Percentiles rank a stretch among this genome's conserved stretches.
Conservation (phyloP, 129 eudicot species). For the Artemisia annua region DNA sequence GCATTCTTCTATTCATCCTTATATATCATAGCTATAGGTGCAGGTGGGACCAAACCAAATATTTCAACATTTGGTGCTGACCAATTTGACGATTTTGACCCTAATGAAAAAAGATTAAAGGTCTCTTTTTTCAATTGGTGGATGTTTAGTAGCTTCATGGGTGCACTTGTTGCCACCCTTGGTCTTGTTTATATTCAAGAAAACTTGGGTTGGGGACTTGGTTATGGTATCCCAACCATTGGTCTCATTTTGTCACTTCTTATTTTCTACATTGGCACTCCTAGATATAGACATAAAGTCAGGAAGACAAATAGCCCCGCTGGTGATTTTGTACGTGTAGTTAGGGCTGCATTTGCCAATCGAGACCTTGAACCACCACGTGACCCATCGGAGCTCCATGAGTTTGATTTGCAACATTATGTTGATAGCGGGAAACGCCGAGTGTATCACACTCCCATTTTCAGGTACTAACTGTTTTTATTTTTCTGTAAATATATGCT, state of each 20-base stretch:
- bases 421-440: slow-evolving; percentile 51
- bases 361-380: slow-evolving; percentile 48
- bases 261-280: slow-evolving; percentile 80
- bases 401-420: slow-evolving; percentile 53
- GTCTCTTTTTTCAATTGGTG: slow-evolving; percentile 96
- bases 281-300: slow-evolving; percentile 80
- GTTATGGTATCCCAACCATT: slow-evolving; percentile 86
- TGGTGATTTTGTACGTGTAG: slow-evolving; percentile 46
- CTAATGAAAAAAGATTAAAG: slow-evolving; percentile 69
- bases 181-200: slow-evolving; percentile 95
- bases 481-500: background rate
- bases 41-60: slow-evolving; percentile 96
- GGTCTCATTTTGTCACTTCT: slow-evolving; percentile 65
- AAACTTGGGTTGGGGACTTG: slow-evolving; percentile 90
- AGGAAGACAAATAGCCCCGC: slow-evolving; percentile 57
- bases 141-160: slow-evolving; percentile 87
- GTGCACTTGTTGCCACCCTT: slow-evolving; percentile 72
- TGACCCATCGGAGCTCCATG: slow-evolving; percentile 57
- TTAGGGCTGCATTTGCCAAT: slow-evolving; percentile 49
- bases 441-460: slow-evolving; percentile 57
- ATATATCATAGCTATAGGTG: slow-evolving; percentile 81
- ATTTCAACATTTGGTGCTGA: slow-evolving; percentile 97
- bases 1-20: slow-evolving; percentile 80
- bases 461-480: slow-evolving; percentile 47
- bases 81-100: slow-evolving; percentile 86